Evolutionary conservation across 768 basidiomycete species (phyloP), one percentile per base, ranked within the genome.

Genomic region (Leucogyrophana mollusca): DNA sequence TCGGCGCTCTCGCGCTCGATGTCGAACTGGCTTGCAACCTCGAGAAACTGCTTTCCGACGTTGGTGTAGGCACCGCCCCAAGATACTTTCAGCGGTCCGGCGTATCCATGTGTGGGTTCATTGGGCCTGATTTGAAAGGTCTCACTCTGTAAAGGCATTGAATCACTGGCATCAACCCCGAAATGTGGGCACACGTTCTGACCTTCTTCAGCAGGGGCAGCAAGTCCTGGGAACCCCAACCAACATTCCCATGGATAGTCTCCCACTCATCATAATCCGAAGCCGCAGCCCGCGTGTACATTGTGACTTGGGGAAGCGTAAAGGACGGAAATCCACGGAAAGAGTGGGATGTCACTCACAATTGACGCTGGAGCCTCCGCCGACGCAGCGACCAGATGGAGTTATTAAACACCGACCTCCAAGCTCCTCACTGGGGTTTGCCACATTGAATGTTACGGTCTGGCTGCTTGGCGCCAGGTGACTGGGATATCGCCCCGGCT

Each of bases 11-110:
- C 60, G 10, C 80, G 75, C 7, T 60, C 64, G n/a, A 70, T 68
- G 59, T 85, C 82, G 21, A 75, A 80, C 23, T 57, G 49, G 10
- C 52, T 57, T 0, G 67, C 81, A 13, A 77, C 69, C 3, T 66
- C 59, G 21, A 85, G 63, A 50, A 77, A 79, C 17, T 83, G 66
- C 17, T 69, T 61, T 8, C 64, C 72, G 11, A 56, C 1, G 2
- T 22, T 43, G 40, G 56, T 32, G n/a, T 46, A 20, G 13, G 27
- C 40, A 3, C 45, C 41, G 5, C 55, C 49, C 3, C 22, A 16
- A 9, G 65, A 64, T 14, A 66, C 50, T 13, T 51, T 43, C 33
- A 68, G 43, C 0, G 66, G 67, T 3, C 67, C 67, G 0, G 56
- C 52, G 44, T 69, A 65, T 0, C 73, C 73, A 36, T 74, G 73